Evolutionary conservation across 352 stramenopile genomes (phyloP).

Genomic region (Globisporangium rhizosaccharum): DNA sequence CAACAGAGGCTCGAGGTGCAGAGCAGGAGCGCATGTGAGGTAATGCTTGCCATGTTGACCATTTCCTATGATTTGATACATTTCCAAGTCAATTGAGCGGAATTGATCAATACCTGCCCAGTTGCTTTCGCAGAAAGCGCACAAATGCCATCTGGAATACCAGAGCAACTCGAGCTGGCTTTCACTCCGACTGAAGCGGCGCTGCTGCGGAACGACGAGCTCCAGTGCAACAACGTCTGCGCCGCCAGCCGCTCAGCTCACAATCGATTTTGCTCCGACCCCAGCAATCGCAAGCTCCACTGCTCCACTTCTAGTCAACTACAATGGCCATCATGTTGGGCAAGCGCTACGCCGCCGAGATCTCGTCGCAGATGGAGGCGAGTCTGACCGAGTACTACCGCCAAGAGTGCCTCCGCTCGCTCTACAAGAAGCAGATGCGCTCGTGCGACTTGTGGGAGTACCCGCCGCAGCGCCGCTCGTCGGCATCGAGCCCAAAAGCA

Average conservation of each 20-base stretch:
- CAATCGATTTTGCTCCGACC: slow-evolving; percentile 29
- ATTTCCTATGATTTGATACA: no score
- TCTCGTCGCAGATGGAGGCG: slow-evolving; percentile 42
- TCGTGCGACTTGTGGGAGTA: slow-evolving; percentile 31
- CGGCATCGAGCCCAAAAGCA: slow-evolving; percentile 25
- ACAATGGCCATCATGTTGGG: slow-evolving; percentile 34
- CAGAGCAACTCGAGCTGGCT: no score
- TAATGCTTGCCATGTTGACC: no score
- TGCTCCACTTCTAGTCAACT: neutral
- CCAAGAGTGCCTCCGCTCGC: slow-evolving; percentile 67
- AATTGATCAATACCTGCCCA: no score
- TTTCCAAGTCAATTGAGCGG: no score
- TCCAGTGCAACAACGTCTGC: neutral
- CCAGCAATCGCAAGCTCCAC: slow-evolving; percentile 1
- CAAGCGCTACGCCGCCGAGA: slow-evolving; percentile 67
- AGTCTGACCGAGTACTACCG: slow-evolving; percentile 81
- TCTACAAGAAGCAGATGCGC: slow-evolving; percentile 62
- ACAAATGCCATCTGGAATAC: no score
- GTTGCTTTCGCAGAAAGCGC: no score
- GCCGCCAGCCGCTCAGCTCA: slow-evolving; percentile 26
- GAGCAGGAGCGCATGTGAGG: no score
- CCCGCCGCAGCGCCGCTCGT: slow-evolving; percentile 20
- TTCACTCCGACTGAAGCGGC: no score
- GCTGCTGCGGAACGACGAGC: no score
- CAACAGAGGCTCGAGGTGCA: no score